Percentiles rank a stretch among this genome's conserved stretches.
Conservation (phyloP, 2,329 filamentous ascomycete species). For the Ophiosphaerella korrae region DNA sequence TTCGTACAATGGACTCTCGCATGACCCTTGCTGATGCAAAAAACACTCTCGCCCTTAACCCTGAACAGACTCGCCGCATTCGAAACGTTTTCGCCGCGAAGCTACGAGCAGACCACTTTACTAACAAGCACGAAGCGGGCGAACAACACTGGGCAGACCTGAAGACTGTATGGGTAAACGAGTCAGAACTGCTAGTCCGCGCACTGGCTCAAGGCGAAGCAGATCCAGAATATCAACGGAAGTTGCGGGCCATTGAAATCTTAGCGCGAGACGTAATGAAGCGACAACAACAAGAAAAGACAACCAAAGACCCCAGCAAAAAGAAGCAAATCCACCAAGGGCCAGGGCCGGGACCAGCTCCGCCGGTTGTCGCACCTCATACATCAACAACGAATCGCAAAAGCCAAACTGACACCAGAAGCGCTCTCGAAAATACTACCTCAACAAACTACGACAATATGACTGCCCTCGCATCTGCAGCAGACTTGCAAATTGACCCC, state of each 20-base stretch:
- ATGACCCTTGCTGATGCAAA: constrained; percentile 78
- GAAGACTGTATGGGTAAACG: constrained; percentile 69
- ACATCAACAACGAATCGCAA: constrained; percentile 31
- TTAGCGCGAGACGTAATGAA: constrained; percentile 80
- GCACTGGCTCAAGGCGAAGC: constrained; percentile 59
- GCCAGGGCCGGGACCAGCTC: constrained; percentile 51
- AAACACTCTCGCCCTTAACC: constrained; percentile 70
- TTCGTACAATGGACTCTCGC: constrained; percentile 67
- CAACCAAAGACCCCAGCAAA: constrained; percentile 58
- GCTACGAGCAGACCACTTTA: constrained; percentile 69
- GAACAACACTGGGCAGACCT: constrained; percentile 73
- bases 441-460: constrained; percentile 18
- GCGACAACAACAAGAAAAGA: constrained; percentile 70
- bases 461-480: constrained; percentile 41
- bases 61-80: constrained; percentile 68
- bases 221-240: constrained; percentile 60
- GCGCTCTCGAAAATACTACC: constrained; percentile 1
- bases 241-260: constrained; percentile 70
- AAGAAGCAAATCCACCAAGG: constrained; percentile 48
- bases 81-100: constrained; percentile 70
- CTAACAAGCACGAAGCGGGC: constrained; percentile 74
- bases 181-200: constrained; percentile 60
- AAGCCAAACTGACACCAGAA: constrained; percentile 27
- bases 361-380: constrained; percentile 27
- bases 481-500: constrained; percentile 67